A percentile compares a stretch with the other conserved stretches of the same genome.
Evolutionary conservation across 2,329 filamentous ascomycete species (phyloP).

Genomic region (Thermothelomyces thermophilus): DNA sequence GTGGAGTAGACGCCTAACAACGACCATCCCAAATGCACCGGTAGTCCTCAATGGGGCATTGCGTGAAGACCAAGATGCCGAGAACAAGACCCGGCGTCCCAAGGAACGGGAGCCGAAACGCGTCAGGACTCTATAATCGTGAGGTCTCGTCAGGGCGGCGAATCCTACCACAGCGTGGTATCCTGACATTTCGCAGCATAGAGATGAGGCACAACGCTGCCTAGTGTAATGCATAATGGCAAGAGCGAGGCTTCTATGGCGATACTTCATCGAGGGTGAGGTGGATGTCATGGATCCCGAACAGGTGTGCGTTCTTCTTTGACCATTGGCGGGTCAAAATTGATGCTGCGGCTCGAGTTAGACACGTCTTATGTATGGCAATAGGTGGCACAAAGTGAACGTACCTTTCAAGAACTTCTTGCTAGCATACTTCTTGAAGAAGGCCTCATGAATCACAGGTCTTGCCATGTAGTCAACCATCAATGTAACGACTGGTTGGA

Average conservation of each 20-base stretch:
- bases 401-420: slow-evolving; percentile 99
- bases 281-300: slow-evolving; percentile 47
- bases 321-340: slow-evolving; percentile 90
- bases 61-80: slow-evolving; percentile 17
- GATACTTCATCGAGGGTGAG: slow-evolving; percentile 45
- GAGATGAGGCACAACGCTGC: slow-evolving; percentile 9
- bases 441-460: slow-evolving; percentile 88
- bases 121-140: slow-evolving; percentile 19
- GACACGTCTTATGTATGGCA: neutral
- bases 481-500: slow-evolving; percentile 82
- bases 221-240: neutral
- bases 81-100: slow-evolving; percentile 8
- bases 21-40: slow-evolving; percentile 10
- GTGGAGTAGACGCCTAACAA: slow-evolving; percentile 5
- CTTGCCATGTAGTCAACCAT: slow-evolving; percentile 96
- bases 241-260: slow-evolving; percentile 11
- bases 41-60: slow-evolving; percentile 10
- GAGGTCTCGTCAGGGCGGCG: slow-evolving; percentile 19
- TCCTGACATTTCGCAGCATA: slow-evolving; percentile 21
- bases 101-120: slow-evolving; percentile 15
- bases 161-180: slow-evolving; percentile 26
- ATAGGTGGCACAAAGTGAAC: slow-evolving; percentile 21
- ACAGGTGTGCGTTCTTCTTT: slow-evolving; percentile 63
- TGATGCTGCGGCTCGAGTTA: slow-evolving; percentile 55
- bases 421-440: slow-evolving; percentile 99